Conservation (phyloP, 1,139 yeast species). For the Magnusiomyces starmeri region DNA sequence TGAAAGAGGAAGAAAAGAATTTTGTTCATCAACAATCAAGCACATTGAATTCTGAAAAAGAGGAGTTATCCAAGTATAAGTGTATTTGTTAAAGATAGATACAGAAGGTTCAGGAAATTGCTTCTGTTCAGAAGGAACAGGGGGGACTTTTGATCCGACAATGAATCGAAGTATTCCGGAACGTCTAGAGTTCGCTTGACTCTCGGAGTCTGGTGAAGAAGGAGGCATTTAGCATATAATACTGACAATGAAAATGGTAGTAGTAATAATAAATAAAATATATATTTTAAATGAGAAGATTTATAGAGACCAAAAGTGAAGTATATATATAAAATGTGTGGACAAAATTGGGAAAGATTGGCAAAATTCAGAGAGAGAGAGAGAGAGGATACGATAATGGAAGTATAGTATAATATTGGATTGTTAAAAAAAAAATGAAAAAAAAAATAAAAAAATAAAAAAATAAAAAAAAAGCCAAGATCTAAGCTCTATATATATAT, state of each 20-base stretch:
- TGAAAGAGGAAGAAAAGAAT: neutral
- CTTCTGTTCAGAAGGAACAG: slow-evolving; percentile 24
- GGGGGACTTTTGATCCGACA: slow-evolving; percentile 29
- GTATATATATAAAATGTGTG: neutral
- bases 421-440: neutral
- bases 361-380: neutral
- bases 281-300: too few species aligned
- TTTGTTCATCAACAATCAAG: neutral
- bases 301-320: neutral
- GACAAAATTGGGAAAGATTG: neutral
- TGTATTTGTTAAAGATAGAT: slow-evolving; percentile 24
- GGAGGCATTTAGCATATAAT: neutral
- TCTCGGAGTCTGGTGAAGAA: neutral
- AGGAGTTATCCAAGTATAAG: slow-evolving; percentile 57
- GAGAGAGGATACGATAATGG: neutral
- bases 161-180: slow-evolving; percentile 22
- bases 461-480: neutral
- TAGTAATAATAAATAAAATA: too few species aligned
- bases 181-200: neutral
- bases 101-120: slow-evolving; percentile 28
- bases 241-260: neutral
- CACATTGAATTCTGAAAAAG: slow-evolving; percentile 30
- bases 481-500: neutral
- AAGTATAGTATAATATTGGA: neutral
- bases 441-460: neutral